These are phyloP conservation scores for Jacaranda copaia DNA, from an alignment of 257 asterid genomes.

Conservation along the genomic window DNA sequence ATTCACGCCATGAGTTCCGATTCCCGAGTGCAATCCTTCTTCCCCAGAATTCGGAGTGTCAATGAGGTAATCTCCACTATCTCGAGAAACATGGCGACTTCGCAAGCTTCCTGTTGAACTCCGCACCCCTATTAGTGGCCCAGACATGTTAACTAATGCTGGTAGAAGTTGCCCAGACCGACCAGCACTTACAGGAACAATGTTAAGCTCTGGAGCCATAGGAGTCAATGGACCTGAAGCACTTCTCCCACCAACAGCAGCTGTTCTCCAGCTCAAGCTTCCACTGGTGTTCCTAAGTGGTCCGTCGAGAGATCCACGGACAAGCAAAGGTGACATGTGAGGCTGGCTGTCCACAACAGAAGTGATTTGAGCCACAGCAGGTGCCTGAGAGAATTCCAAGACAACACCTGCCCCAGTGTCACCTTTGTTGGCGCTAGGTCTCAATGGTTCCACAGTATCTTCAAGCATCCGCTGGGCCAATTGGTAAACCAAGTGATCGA, in stretches of 20 bases:
- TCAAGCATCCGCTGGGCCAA: conserved; percentile 99
- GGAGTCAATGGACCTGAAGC: conserved; percentile 98
- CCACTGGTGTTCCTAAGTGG: conserved; percentile 96
- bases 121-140: conserved; percentile 95
- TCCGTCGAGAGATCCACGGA: conserved; percentile 96
- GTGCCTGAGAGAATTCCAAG: conserved; percentile 94
- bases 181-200: conserved; percentile 85
- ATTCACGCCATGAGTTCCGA: conserved; percentile 73
- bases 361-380: conserved; percentile 78
- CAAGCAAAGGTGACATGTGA: conserved; percentile 98
- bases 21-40: conserved; percentile 81
- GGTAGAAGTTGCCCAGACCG: conserved; percentile 99
- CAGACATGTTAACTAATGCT: conserved; percentile 94
- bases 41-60: conserved; percentile 98
- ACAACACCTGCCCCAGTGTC: conserved; percentile 73
- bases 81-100: conserved; percentile 97
- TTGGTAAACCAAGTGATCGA: conserved; percentile 98
- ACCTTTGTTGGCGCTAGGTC: conserved; percentile 72
- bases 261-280: conserved; percentile 98
- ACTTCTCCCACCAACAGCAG: conserved; percentile 96
- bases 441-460: conserved; percentile 80
- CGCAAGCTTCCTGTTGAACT: conserved; percentile 98
- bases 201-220: conserved; percentile 90
- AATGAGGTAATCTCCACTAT: conserved; percentile 93
- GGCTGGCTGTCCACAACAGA: conserved; percentile 88